Base-by-base conservation (phyloP, 371 early-diverging fungal genomes). In the Blakeslea trispora region DNA sequence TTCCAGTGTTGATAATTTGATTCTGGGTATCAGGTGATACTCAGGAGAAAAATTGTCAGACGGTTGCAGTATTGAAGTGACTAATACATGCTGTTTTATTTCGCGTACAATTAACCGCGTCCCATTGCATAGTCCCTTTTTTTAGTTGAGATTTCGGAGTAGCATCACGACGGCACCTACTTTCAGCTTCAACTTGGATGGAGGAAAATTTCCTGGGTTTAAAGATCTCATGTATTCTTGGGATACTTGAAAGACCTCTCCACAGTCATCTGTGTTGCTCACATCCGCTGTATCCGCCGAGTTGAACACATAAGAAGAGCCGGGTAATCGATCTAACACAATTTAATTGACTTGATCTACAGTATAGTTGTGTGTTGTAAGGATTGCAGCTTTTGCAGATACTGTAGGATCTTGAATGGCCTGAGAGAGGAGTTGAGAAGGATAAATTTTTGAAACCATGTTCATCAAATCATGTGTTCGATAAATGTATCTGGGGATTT, bases 41-140 rank as follows among this genome's bases (percentile, higher is more conserved):
- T 28, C 28, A 28, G 7, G 28, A 28, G 28, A 28, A 28, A 7
- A 7, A 28, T 7, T 28, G 28, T 7, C 28, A 28, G 28, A 28
- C 28, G 28, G 28, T 28, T 28, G 28, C 28, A 28, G 7, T 5
- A 28, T 28, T 5, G 28, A 28, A 5, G 28, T 28, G 28, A 28
- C 28, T 7, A 5, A 28, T 3, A 28, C 7, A 28, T 28, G 28
- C 3, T 28, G 28, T 28, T 28, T 28, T 28, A 28, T 28, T 28
- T 28, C 28, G 7, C 7, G 28, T 7, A 28, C 28, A 28, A 28
- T 5, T 3, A 28, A 7, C 7, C 28, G 24, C 13, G 64, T 69
- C 5, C 69, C 62, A 54, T 66, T 64, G 57, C 69, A 69, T 1
- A 69, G 57, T 11, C 63, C 61, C 14, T n/a, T 31, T 5, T 41